phyloP scores from a whole-genome alignment of 208 protist genomes.

The Herpetomonas samuelpessoai region DNA sequence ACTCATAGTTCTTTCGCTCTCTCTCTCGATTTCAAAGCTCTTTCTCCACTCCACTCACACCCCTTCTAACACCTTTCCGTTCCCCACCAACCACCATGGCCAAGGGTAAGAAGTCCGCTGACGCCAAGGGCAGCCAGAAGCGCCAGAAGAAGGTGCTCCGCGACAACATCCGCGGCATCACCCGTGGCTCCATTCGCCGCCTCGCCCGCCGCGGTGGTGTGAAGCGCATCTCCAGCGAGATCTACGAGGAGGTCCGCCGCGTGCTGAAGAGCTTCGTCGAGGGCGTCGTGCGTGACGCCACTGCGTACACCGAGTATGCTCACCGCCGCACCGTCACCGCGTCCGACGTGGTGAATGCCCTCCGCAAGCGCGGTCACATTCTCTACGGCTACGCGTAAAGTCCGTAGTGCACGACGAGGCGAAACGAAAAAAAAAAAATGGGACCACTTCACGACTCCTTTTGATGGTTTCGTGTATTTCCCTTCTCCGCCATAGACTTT shows the following conservation, averaged over 20 bases:
- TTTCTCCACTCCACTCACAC: conserved; percentile 3
- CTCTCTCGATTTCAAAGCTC: no score
- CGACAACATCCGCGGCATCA: conserved; percentile 87
- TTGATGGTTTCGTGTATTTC: no score
- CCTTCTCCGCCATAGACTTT: no score
- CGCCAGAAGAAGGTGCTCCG: conserved; percentile 85
- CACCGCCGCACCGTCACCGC: conserved; percentile 53
- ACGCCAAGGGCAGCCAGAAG: conserved; percentile 74
- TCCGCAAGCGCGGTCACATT: conserved; percentile 75
- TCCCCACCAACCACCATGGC: conserved; percentile 31
- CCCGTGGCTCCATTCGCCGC: conserved; percentile 84
- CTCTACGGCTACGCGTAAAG: conserved; percentile 70
- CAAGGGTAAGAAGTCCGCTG: conserved; percentile 74
- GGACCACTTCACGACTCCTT: no score
- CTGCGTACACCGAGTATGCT: conserved; percentile 85
- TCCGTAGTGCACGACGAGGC: no score
- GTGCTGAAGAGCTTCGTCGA: conserved; percentile 86
- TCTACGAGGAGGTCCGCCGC: conserved; percentile 68
- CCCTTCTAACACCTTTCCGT: background rate
- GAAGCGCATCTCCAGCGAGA: conserved; percentile 82
- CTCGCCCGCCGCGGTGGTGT: conserved; percentile 91
- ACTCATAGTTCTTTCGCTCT: background rate
- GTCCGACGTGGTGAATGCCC: conserved; percentile 74
- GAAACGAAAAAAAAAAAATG: no score
- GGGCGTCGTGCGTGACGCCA: conserved; percentile 74